Percentiles rank a stretch among this genome's conserved stretches.
These are phyloP conservation scores for Uromyces viciae-fabae DNA, from an alignment of 1,284 basidiomycete species.

Conservation along the genomic window DNA sequence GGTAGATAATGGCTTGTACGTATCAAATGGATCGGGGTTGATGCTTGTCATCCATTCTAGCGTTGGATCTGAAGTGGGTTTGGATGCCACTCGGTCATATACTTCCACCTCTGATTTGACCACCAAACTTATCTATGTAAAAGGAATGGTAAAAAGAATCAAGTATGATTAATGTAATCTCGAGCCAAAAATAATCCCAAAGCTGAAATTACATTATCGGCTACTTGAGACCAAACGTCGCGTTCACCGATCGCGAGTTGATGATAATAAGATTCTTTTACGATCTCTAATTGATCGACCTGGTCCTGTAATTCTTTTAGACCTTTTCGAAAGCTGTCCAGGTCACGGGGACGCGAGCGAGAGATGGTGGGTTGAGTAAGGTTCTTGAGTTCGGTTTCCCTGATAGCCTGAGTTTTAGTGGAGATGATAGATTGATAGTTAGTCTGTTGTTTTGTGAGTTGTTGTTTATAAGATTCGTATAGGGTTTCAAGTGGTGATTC, in stretches of 20 bases:
- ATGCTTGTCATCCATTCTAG: slow-evolving; percentile 55
- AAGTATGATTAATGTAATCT: too few species aligned
- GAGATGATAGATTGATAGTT: slow-evolving; percentile 49
- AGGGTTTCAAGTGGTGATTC: slow-evolving; percentile 49
- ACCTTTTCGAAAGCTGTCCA: slow-evolving; percentile 49
- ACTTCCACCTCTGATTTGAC: slow-evolving; percentile 50
- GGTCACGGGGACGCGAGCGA: slow-evolving; percentile 45
- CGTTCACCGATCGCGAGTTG: slow-evolving; percentile 48
- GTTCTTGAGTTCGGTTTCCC: slow-evolving; percentile 50
- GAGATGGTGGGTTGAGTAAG: slow-evolving; percentile 46
- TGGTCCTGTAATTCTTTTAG: slow-evolving; percentile 50
- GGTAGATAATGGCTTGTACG: slow-evolving; percentile 48
- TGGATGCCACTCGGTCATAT: slow-evolving; percentile 55
- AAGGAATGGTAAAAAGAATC: not conserved
- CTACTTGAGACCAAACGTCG: slow-evolving; percentile 49
- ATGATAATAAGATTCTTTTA: slow-evolving; percentile 50
- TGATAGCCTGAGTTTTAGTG: slow-evolving; percentile 49
- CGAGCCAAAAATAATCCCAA: too few species aligned
- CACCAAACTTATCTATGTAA: slow-evolving; percentile 47
- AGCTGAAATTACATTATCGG: slow-evolving; percentile 48
- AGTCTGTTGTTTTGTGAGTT: slow-evolving; percentile 46
- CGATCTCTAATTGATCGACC: slow-evolving; percentile 49
- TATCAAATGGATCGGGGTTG: slow-evolving; percentile 56
- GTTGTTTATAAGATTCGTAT: slow-evolving; percentile 48
- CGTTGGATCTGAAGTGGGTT: slow-evolving; percentile 55